A percentile compares a stretch with the other conserved stretches of the same genome.
Evolutionary conservation across 495 filamentous ascomycete species (phyloP).

Genomic region (Aspergillus baeticus): DNA sequence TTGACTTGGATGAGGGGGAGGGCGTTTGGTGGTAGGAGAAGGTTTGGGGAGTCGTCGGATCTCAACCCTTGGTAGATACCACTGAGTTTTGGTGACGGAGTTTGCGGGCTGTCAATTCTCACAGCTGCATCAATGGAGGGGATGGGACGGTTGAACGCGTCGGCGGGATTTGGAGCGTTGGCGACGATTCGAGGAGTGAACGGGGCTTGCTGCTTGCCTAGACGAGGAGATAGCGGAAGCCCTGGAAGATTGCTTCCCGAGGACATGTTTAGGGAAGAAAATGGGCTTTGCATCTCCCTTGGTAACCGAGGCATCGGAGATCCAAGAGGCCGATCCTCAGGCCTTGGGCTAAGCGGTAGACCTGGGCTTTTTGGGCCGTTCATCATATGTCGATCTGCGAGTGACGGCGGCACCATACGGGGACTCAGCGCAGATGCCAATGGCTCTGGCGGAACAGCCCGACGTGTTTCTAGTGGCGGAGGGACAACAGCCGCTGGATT

Average conservation of each 20-base stretch:
- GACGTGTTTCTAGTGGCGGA: slow-evolving; percentile 22
- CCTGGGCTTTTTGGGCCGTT: slow-evolving; percentile 78
- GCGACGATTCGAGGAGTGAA: slow-evolving; percentile 36
- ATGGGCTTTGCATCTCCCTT: slow-evolving; percentile 43
- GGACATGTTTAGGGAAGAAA: slow-evolving; percentile 66
- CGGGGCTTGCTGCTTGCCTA: slow-evolving; percentile 63
- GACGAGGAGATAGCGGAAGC: slow-evolving; percentile 70
- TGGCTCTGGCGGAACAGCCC: slow-evolving; percentile 30
- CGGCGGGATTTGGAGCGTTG: slow-evolving; percentile 12
- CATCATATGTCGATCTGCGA: slow-evolving; percentile 34
- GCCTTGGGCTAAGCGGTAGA: slow-evolving; percentile 83
- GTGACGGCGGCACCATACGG: slow-evolving; percentile 19
- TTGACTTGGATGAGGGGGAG: slow-evolving; percentile 79
- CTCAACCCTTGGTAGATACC: slow-evolving; percentile 66
- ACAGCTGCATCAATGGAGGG: slow-evolving; percentile 44
- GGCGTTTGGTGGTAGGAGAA: slow-evolving; percentile 87
- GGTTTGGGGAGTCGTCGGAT: slow-evolving; percentile 78
- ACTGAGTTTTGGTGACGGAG: slow-evolving; percentile 19
- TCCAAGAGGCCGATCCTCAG: slow-evolving; percentile 68
- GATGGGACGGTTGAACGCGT: slow-evolving; percentile 21
- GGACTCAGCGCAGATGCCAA: slow-evolving; percentile 38
- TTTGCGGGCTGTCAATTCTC: slow-evolving; percentile 36
- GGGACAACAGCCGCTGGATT: neutral
- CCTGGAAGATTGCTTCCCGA: slow-evolving; percentile 56
- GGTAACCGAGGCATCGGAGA: slow-evolving; percentile 70